Evolutionary conservation across 306 rosid species (phyloP).

Genomic region (Crotalaria pallida): DNA sequence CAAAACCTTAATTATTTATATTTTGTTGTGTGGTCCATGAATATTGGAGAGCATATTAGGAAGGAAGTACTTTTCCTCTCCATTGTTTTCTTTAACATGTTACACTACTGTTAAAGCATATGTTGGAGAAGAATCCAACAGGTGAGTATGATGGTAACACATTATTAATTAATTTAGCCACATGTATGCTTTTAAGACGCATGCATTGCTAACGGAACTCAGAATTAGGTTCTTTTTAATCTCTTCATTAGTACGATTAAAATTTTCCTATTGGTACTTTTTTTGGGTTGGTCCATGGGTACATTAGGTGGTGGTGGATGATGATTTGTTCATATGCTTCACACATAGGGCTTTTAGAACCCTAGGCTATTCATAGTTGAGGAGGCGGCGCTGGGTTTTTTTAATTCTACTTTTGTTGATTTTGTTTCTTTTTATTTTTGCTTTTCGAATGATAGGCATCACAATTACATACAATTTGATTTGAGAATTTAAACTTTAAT

Average conservation of each 20-base stretch:
- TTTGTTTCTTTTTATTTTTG: not conserved
- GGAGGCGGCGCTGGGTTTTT: slow-evolving; percentile 28
- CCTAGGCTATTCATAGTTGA: slow-evolving; percentile 32
- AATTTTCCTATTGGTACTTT: not conserved
- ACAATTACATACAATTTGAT: not conserved
- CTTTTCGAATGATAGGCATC: not conserved
- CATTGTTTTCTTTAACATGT: slow-evolving; percentile 24
- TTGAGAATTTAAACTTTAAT: slow-evolving; percentile 4
- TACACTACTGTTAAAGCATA: slow-evolving; percentile 30
- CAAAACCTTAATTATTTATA: too few species aligned
- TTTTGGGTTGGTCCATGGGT: not conserved
- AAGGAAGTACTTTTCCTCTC: slow-evolving; percentile 2
- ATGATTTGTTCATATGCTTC: slow-evolving; percentile 54
- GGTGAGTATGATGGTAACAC: slow-evolving; percentile 31
- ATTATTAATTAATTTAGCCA: not conserved
- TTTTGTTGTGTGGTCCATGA: slow-evolving; percentile 19
- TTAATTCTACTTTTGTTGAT: not conserved
- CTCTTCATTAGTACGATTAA: slow-evolving; percentile 7
- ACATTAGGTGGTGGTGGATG: slow-evolving; percentile 32
- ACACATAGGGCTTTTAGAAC: slow-evolving; percentile 25
- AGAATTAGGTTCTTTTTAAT: slow-evolving; percentile 28
- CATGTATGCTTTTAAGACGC: slow-evolving; percentile 36
- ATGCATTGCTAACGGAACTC: slow-evolving; percentile 20
- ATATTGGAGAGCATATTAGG: slow-evolving; percentile 11
- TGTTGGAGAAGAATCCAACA: slow-evolving; percentile 67